Percentiles rank a stretch among this genome's conserved stretches.
Evolutionary conservation across 108 stramenopile species (phyloP).

Genomic region (Schizochytrium sp.): DNA sequence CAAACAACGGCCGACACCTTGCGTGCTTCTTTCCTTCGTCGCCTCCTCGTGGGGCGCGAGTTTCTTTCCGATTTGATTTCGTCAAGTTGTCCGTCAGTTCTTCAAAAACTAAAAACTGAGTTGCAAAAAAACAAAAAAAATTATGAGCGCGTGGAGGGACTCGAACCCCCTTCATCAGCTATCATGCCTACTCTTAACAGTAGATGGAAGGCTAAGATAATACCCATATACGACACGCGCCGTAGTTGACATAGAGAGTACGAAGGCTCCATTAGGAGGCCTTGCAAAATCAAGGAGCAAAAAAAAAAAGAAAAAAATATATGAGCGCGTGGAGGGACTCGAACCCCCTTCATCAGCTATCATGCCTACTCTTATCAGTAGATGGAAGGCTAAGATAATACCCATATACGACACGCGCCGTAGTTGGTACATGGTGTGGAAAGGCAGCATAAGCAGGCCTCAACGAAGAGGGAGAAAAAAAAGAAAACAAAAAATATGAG

Average conservation of each 20-base stretch:
- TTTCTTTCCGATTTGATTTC: too few species aligned
- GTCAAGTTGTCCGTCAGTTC: too few species aligned
- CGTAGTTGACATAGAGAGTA: neutral
- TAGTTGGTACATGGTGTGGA: neutral
- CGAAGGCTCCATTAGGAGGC: neutral
- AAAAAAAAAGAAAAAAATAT: neutral
- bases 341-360: neutral
- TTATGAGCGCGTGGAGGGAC: neutral
- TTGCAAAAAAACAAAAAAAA: neutral
- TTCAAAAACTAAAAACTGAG: neutral
- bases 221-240: slow-evolving; percentile 5
- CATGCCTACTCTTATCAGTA: neutral
- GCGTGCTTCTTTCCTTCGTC: too few species aligned
- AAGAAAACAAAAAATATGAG: neutral
- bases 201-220: slow-evolving; percentile 10
- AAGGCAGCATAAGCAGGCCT: neutral
- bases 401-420: neutral
- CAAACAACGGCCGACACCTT: neutral
- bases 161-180: slow-evolving; percentile 9
- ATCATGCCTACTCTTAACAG: neutral
- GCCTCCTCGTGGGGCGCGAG: too few species aligned
- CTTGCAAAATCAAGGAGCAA: neutral
- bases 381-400: neutral
- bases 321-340: neutral
- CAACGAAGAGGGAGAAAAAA: neutral